These are phyloP conservation scores for Pichia sp. DNA, from an alignment of 1,139 yeast species.

Conservation along the genomic window DNA sequence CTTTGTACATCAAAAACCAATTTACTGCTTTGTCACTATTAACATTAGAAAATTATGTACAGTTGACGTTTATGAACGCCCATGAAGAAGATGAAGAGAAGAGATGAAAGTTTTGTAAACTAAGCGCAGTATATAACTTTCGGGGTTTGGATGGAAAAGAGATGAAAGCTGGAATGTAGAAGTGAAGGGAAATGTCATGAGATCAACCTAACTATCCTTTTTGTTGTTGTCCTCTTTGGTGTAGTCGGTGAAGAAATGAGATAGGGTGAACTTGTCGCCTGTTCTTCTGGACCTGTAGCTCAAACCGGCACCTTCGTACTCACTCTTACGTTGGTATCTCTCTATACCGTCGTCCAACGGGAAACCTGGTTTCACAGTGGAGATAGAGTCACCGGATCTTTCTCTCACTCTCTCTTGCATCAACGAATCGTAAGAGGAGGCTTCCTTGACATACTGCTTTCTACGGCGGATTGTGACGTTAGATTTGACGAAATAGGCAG, in stretches of 20 bases:
- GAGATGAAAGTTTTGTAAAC: too few species aligned
- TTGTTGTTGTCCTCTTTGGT: slow-evolving; percentile 14
- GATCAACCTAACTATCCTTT: not conserved
- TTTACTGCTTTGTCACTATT: slow-evolving; percentile 2
- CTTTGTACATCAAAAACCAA: not conserved
- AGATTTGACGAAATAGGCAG: slow-evolving; percentile 34
- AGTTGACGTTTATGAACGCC: too few species aligned
- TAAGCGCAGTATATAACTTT: too few species aligned
- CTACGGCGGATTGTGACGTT: slow-evolving; percentile 34
- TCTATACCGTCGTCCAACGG: slow-evolving; percentile 32
- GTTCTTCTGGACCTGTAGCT: slow-evolving; percentile 50
- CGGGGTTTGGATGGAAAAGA: too few species aligned
- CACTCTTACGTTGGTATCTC: slow-evolving; percentile 45
- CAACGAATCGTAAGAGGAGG: slow-evolving; percentile 32
- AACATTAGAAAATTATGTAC: not conserved
- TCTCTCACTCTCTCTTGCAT: slow-evolving; percentile 23
- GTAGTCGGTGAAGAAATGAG: slow-evolving; percentile 21
- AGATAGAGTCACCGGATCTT: slow-evolving; percentile 27
- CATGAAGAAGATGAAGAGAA: too few species aligned
- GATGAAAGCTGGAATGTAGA: too few species aligned
- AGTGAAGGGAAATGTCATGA: not conserved
- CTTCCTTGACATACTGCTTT: slow-evolving; percentile 33
- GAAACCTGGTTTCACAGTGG: slow-evolving; percentile 42
- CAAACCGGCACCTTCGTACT: slow-evolving; percentile 63
- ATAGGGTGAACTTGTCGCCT: slow-evolving; percentile 37